Evolutionary conservation across 2,329 filamentous ascomycete genomes (phyloP), one percentile per base, ranked within the genome.

Genomic region (Aureobasidium sp.): DNA sequence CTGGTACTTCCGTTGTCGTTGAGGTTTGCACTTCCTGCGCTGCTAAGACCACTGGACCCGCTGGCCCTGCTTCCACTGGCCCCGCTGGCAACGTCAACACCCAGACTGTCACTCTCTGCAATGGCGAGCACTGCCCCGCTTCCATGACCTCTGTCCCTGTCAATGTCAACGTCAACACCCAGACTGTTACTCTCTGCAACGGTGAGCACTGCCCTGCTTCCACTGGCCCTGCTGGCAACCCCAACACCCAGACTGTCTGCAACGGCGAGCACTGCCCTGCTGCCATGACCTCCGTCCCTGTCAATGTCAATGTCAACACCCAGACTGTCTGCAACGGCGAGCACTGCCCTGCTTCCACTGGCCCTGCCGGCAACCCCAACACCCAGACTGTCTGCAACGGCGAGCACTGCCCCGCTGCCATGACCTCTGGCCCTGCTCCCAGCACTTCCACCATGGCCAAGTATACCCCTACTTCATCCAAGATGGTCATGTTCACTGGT

Each of bases 31-130:
- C 61, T 38, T 50, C 35, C 37, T 55, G 50, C 42, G 33, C 50
- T 21, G 40, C 42, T n/a, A 13, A 55, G 29, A 57, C 60, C 53
- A 35, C 42, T 60, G 58, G 29, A 37, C 62, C 63, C 40, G 53
- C 57, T 46, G 61, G 33, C 49, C 35, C 13, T 37, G 13, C 35
- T 15, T 8, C n/a, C n/a, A 42, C 42, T 50, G 54, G 23, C 50
- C 61, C 62, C 45, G 55, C 53, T 46, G 27, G 27, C 43, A 46
- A 46, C 43, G 61, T 37, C 49, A 57, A 37, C 33, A 60, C 53
- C 49, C 50, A 60, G 43, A 51, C 61, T 51, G 60, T 55, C 46
- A 55, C 43, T n/a, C n/a, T 29, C 33, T 61, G 57, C 50, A 46
- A 58, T 40, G 60, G 50, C 31, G 19, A 33, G 25, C 15, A 47